Evolutionary conservation across 148 eudicot species (phyloP).

Genomic region (Amaranthus cruentus): DNA sequence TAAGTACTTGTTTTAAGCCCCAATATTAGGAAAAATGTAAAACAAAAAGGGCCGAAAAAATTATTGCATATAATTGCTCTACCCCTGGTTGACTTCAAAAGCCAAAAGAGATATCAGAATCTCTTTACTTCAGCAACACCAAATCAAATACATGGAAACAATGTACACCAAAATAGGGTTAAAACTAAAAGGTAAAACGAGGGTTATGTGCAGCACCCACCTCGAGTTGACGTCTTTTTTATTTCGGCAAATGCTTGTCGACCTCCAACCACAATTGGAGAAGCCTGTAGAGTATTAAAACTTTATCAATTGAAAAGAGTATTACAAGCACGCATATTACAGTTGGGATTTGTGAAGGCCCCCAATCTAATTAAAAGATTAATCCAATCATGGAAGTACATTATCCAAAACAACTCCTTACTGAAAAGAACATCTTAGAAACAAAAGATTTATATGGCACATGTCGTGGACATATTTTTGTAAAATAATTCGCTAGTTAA

Average conservation of each 20-base stretch:
- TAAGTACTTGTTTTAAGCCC: too few species aligned
- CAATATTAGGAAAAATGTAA: too few species aligned
- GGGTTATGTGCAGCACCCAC: neutral
- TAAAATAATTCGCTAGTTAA: too few species aligned
- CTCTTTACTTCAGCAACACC: too few species aligned
- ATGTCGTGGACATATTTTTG: too few species aligned
- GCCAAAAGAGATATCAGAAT: too few species aligned
- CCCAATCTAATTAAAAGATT: neutral
- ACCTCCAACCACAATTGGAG: slow-evolving; percentile 7
- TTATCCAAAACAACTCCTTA: neutral
- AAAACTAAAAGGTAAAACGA: neutral
- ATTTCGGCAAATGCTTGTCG: slow-evolving; percentile 13
- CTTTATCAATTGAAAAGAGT: neutral
- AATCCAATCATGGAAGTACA: neutral
- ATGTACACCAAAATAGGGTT: neutral
- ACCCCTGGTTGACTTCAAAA: too few species aligned
- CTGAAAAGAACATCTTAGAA: too few species aligned
- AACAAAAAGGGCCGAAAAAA: too few species aligned
- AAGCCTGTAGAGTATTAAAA: slow-evolving; percentile 12
- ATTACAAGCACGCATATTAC: neutral
- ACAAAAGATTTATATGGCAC: too few species aligned
- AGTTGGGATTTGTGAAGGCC: neutral
- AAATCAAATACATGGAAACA: neutral
- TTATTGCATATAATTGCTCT: too few species aligned
- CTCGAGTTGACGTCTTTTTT: slow-evolving; percentile 19